These are phyloP conservation scores for Talinum fruticosum DNA, from an alignment of 148 eudicot genomes.

Conservation along the genomic window DNA sequence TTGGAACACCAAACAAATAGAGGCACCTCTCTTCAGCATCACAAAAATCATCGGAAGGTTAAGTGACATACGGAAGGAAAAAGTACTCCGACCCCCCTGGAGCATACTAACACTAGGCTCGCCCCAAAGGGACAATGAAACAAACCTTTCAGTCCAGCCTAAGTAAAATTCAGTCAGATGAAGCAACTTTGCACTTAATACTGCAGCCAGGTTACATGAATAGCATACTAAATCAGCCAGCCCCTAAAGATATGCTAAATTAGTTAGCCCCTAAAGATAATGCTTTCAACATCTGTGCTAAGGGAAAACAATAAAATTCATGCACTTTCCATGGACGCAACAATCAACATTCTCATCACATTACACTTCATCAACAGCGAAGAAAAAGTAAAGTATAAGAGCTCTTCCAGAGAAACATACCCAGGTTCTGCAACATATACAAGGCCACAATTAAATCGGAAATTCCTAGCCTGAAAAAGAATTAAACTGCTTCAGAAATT, in stretches of 20 bases:
- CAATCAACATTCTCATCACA: not conserved
- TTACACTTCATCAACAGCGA: not conserved
- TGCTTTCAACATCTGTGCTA: not conserved
- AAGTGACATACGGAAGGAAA: not conserved
- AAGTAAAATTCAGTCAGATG: not conserved
- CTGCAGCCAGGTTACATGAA: not conserved
- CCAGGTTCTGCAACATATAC: constrained; percentile 98
- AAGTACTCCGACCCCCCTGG: not conserved
- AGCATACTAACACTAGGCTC: not conserved
- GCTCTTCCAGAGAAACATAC: constrained; percentile 35
- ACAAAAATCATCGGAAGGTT: not conserved
- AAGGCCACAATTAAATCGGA: constrained; percentile 89
- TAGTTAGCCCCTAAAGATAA: not conserved
- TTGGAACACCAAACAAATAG: not conserved
- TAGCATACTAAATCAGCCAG: not conserved
- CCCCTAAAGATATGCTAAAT: not conserved
- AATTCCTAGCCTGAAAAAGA: constrained; percentile 82
- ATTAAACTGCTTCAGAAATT: not conserved
- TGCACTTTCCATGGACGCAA: not conserved
- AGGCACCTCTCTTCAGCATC: not conserved
- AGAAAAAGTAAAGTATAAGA: not conserved
- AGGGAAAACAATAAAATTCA: not conserved
- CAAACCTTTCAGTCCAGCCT: not conserved
- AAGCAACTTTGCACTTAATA: not conserved
- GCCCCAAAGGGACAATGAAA: not conserved